Conservation (phyloP, 1,284 basidiomycete species). For the Microbotryum saponariae region DNA sequence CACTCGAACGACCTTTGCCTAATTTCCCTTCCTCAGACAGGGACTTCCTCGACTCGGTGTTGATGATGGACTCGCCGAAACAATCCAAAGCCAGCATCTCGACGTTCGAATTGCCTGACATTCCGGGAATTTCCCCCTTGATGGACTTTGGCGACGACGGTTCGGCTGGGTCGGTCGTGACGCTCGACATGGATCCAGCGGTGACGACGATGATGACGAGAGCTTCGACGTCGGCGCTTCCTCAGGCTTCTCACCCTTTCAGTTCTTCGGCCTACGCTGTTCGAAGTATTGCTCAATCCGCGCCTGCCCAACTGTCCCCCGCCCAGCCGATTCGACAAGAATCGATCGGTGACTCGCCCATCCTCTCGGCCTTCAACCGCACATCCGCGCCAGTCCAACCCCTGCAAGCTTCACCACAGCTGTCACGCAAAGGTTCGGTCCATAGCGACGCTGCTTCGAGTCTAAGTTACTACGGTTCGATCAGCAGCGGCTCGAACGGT, state of each 20-base stretch:
- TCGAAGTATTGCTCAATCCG: not conserved
- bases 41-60: too few relatives aligned
- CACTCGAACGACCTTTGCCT: too few relatives aligned
- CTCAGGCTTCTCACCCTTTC: too few relatives aligned
- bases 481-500: constrained; percentile 8
- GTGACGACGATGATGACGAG: constrained; percentile 1
- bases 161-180: constrained; percentile 13
- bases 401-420: constrained; percentile 15
- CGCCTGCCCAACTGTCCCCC: not conserved
- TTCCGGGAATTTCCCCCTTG: constrained; percentile 28
- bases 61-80: too few relatives aligned
- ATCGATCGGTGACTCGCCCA: constrained; percentile 8
- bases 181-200: not conserved
- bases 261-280: not conserved
- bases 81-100: not conserved
- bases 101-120: constrained; percentile 29
- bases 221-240: too few relatives aligned
- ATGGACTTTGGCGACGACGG: constrained; percentile 27
- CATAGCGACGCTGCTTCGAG: constrained; percentile 15
- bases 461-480: constrained; percentile 20
- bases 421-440: constrained; percentile 24
- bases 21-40: too few relatives aligned
- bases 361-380: constrained; percentile 11
- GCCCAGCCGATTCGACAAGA: too few relatives aligned
- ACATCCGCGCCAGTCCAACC: not conserved